Evolutionary conservation across 805 yeast genomes (phyloP), one percentile per base, ranked within the genome.

Genomic region (Priceomyces castillae): DNA sequence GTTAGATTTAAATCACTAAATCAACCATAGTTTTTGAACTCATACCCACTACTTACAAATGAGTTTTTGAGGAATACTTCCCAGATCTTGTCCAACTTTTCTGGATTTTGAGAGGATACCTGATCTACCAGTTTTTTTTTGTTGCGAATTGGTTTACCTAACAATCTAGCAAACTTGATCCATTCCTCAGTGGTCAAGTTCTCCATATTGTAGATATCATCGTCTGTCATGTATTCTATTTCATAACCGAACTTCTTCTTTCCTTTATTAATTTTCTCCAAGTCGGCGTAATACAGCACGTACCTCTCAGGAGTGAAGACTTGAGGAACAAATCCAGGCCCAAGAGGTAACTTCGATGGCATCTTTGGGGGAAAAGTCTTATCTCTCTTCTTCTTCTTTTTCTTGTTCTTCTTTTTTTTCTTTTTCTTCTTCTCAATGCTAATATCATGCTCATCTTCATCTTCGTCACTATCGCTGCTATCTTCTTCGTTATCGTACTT

Each of bases 321-420:
- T 65, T 87, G 95, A 1, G 82, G 77, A 2, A 65, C 63, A 58
- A 83, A 86, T 0, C 84, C 96, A 2, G 96, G 96, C 0, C 96
- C 96, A 30, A 82, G 59, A 1, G 77, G 71, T 16, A 67, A 44
- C 11, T 63, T 59, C 2, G 49, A 52, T 3, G 94, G 92, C 77
- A 73, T 83, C 37, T 64, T 67, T 41, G 69, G 77, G 31, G 74
- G 96, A 69, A 67, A 76, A 0, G 92, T 78, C 43, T 75, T 80
- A 61, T 87, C 95, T 41, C 51, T 49, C 51, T 52, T 55, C 41
- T n/a, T 49, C 50, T 17, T 43, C 14, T 37, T 42, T 15, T 18
- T n/a, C 17, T 22, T 20, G 41, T 10, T 43, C 46, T 16, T 39
- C 44, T n/a, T 43, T 14, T 87, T 95, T 40, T 52, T 48, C 50